Conservation (phyloP, 2,329 filamentous ascomycete species). For the Nemania sp. region DNA sequence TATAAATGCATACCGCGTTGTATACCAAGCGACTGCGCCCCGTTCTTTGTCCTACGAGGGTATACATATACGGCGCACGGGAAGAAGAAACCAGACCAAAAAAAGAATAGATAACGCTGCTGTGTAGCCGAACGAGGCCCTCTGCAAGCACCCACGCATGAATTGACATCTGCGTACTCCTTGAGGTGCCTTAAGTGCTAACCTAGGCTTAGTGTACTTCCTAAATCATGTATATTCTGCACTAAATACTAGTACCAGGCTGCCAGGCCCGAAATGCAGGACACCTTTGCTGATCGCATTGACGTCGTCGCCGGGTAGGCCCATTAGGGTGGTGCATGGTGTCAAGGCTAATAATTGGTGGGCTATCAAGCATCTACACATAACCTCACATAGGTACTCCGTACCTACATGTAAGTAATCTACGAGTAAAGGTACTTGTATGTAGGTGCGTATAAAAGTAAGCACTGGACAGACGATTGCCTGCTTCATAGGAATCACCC, state of each 20-base stretch:
- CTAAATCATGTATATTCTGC: too few relatives aligned
- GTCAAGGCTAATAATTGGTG: conserved; percentile 13
- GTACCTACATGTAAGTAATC: too few relatives aligned
- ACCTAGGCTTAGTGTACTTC: conserved; percentile 7
- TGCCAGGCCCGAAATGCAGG: too few relatives aligned
- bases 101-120: background rate
- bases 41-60: background rate
- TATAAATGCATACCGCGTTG: background rate
- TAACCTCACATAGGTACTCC: too few relatives aligned
- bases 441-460: too few relatives aligned
- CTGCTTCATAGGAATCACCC: too few relatives aligned
- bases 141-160: conserved; percentile 6
- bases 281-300: too few relatives aligned
- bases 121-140: background rate
- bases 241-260: too few relatives aligned
- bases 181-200: conserved; percentile 13
- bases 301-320: conserved; percentile 5
- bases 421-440: too few relatives aligned
- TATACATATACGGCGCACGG: background rate
- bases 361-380: too few relatives aligned
- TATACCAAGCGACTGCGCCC: conserved; percentile 21
- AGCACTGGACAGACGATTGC: too few relatives aligned
- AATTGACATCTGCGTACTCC: conserved; percentile 4
- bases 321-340: too few relatives aligned
- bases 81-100: background rate